Conservation (phyloP, 75 land plant species). For the Isoetes taiwanensis region DNA sequence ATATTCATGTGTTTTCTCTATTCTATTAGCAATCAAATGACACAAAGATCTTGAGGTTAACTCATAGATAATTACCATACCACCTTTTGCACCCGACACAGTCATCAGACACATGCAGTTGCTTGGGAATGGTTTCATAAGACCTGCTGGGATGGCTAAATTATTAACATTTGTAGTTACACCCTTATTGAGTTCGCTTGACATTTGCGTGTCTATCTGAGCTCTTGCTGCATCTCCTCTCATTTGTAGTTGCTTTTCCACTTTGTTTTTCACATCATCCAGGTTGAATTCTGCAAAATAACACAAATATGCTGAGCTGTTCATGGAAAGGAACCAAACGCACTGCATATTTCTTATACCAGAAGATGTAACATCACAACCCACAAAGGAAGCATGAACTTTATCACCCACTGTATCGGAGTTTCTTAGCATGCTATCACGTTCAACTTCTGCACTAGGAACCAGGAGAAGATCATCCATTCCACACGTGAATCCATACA, state of each 20-base stretch:
- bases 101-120: constrained; percentile 92
- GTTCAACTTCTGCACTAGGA: constrained; percentile 32
- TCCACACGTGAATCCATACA: constrained; percentile 98
- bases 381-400: constrained; percentile 43
- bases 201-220: constrained; percentile 64
- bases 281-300: constrained; percentile 9
- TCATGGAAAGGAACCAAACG: background rate
- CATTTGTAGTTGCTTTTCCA: constrained; percentile 44
- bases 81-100: constrained; percentile 86
- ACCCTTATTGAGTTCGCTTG: constrained; percentile 40
- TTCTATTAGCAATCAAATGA: background rate
- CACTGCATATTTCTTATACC: no score
- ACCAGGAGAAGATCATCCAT: constrained; percentile 67
- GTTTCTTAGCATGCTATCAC: constrained; percentile 31
- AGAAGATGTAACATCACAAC: constrained; percentile 16
- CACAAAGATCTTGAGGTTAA: background rate
- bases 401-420: constrained; percentile 43
- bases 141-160: constrained; percentile 48
- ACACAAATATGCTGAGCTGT: background rate
- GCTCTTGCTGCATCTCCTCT: constrained; percentile 63
- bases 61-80: constrained; percentile 33
- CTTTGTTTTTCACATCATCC: constrained; percentile 31
- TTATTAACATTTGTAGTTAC: constrained; percentile 44
- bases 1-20: no score
- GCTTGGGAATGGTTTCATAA: constrained; percentile 54